Conservation (phyloP, 2,329 filamentous ascomycete genomes). For the Colletotrichum spinosum region DNA sequence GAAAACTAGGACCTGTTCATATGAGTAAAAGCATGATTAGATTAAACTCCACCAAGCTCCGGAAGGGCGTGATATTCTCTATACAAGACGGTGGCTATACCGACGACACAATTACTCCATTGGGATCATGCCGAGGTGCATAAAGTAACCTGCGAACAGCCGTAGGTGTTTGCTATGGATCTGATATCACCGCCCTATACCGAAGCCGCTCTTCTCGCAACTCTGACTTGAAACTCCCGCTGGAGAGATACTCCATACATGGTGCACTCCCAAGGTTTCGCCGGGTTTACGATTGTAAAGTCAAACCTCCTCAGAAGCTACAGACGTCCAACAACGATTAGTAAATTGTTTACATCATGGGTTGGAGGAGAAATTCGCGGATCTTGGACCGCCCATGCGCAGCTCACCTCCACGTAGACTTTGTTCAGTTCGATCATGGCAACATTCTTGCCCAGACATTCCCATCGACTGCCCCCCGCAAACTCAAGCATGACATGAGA, state of each 20-base stretch:
- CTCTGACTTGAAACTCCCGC: constrained; percentile 39
- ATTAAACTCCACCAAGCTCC: too few species aligned
- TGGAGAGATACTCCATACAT: constrained; percentile 46
- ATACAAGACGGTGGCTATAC: too few species aligned
- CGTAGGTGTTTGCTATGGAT: too few species aligned
- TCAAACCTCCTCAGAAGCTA: constrained; percentile 44
- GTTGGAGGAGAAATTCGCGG: not conserved
- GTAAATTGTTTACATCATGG: not conserved
- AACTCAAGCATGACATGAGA: constrained; percentile 48
- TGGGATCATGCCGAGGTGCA: too few species aligned
- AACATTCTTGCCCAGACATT: constrained; percentile 51
- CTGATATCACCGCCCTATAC: not conserved
- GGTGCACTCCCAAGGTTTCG: constrained; percentile 44
- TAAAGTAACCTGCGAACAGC: too few species aligned
- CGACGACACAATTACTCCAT: too few species aligned
- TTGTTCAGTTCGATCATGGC: constrained; percentile 54
- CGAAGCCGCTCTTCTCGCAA: constrained; percentile 16
- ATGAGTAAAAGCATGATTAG: too few species aligned
- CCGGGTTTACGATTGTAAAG: constrained; percentile 41
- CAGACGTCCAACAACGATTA: not conserved
- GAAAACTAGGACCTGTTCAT: too few species aligned
- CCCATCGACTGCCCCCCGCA: constrained; percentile 52
- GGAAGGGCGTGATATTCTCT: too few species aligned
- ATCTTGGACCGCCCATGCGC: not conserved
- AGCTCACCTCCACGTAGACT: constrained; percentile 53